phyloP scores from a whole-genome alignment of 2,329 filamentous ascomycete species.

The Alternaria alternata region DNA sequence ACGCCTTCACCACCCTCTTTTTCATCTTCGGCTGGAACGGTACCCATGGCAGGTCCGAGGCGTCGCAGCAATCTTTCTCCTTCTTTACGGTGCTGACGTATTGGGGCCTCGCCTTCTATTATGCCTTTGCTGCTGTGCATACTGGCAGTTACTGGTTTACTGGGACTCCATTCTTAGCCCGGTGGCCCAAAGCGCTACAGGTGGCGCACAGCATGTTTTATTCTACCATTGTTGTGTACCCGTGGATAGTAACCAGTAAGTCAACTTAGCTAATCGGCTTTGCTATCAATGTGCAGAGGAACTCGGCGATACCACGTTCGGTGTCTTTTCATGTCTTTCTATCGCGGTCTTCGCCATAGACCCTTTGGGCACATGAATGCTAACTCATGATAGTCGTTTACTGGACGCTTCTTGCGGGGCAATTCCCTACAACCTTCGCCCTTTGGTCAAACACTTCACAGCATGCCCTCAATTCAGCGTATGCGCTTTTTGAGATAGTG shows the following conservation, averaged over 20 bases:
- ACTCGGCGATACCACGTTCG: neutral
- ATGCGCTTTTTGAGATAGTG: conserved; percentile 78
- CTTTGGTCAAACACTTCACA: conserved; percentile 71
- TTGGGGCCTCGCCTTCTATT: conserved; percentile 85
- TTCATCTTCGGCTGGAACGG: conserved; percentile 73
- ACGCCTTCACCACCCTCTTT: conserved; percentile 74
- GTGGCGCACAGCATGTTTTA: conserved; percentile 53
- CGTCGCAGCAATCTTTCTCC: conserved; percentile 67
- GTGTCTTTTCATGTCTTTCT: neutral
- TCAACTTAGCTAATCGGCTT: conserved; percentile 8
- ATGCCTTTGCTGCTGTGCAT: conserved; percentile 71
- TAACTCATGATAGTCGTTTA: conserved; percentile 49
- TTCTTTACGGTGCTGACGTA: conserved; percentile 85
- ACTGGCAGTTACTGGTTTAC: conserved; percentile 68
- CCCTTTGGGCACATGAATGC: neutral
- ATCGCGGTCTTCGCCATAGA: neutral
- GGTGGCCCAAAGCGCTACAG: conserved; percentile 51
- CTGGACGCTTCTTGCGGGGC: conserved; percentile 51
- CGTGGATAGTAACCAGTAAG: conserved; percentile 56
- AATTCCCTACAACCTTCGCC: conserved; percentile 47
- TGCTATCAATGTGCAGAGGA: neutral
- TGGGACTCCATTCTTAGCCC: conserved; percentile 47
- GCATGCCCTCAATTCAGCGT: conserved; percentile 76
- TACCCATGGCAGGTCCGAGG: conserved; percentile 58
- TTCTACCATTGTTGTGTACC: conserved; percentile 53